phyloP scores from a whole-genome alignment of 176 grass and related monocot genomes.

The Guadua angustifolia region DNA sequence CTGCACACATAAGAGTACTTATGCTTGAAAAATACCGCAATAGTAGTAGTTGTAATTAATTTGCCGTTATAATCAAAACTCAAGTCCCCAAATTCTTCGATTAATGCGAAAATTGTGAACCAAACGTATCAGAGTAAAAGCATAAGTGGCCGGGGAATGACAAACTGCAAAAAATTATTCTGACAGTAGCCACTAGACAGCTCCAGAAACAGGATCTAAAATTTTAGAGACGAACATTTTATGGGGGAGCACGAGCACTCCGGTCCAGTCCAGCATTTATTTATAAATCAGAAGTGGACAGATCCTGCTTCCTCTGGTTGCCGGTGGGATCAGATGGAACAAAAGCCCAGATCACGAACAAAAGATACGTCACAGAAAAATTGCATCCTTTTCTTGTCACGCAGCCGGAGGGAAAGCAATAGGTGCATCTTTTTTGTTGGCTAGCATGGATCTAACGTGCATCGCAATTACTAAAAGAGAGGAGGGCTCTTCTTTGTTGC shows the following conservation, averaged over 20 bases:
- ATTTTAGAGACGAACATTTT: not conserved
- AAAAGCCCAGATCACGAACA: not conserved
- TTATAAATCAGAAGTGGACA: not conserved
- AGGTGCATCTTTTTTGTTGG: not conserved
- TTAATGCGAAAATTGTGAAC: no score
- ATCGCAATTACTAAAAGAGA: slow-evolving; percentile 30
- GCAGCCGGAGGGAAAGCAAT: not conserved
- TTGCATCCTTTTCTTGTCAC: not conserved
- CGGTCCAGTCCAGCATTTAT: not conserved
- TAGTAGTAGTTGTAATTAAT: no score
- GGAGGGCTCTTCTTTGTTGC: not conserved
- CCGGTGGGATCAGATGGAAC: not conserved
- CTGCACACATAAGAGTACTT: no score
- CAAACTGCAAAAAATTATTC: no score
- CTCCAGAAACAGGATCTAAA: not conserved
- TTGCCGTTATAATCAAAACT: no score
- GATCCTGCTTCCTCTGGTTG: not conserved
- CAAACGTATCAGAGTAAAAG: no score
- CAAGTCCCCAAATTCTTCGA: no score
- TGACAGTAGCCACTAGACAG: no score
- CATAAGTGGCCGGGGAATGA: no score
- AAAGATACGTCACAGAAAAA: not conserved
- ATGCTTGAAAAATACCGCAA: no score
- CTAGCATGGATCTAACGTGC: slow-evolving; percentile 36
- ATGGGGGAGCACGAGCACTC: not conserved